Percentiles rank a stretch among this genome's conserved stretches.
Conservation (phyloP, 805 yeast species). For the Candida stauntonica region DNA sequence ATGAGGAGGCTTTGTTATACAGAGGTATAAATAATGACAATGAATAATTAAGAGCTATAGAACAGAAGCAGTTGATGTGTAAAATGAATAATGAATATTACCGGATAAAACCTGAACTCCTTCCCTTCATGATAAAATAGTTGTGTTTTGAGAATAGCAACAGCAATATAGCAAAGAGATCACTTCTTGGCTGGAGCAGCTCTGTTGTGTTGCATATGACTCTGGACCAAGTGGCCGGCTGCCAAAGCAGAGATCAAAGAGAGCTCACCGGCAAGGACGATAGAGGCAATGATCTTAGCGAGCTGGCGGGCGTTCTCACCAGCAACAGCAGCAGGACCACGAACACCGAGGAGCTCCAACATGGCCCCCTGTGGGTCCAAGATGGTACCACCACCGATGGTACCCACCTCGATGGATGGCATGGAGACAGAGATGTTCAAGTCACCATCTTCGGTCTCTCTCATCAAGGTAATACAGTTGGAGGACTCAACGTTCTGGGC, state of each 20-base stretch:
- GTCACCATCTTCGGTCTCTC: slow-evolving; percentile 69
- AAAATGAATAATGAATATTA: not conserved
- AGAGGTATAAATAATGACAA: too few relatives aligned
- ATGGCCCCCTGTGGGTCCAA: slow-evolving; percentile 95
- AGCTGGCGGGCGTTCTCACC: slow-evolving; percentile 93
- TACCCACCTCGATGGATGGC: slow-evolving; percentile 99
- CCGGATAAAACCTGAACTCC: not conserved
- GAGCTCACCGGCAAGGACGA: slow-evolving; percentile 93
- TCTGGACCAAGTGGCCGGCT: slow-evolving; percentile 96
- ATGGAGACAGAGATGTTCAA: slow-evolving; percentile 92
- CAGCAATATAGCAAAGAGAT: too few relatives aligned
- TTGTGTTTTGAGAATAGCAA: too few relatives aligned
- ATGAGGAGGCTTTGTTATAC: too few relatives aligned
- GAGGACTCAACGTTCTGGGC: slow-evolving; percentile 98
- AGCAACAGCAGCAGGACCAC: slow-evolving; percentile 91
- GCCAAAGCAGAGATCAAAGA: slow-evolving; percentile 95
- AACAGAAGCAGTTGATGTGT: not conserved
- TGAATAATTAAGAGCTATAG: not conserved
- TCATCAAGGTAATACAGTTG: slow-evolving; percentile 95
- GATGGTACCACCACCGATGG: slow-evolving; percentile 98
- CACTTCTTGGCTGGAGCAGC: slow-evolving; percentile 26
- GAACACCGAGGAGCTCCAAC: slow-evolving; percentile 90
- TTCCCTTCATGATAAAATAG: not conserved
- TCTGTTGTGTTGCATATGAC: slow-evolving; percentile 96
- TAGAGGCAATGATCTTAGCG: slow-evolving; percentile 89